phyloP scores from a whole-genome alignment of 169 alveolate species.

The Blepharisma undulans region DNA sequence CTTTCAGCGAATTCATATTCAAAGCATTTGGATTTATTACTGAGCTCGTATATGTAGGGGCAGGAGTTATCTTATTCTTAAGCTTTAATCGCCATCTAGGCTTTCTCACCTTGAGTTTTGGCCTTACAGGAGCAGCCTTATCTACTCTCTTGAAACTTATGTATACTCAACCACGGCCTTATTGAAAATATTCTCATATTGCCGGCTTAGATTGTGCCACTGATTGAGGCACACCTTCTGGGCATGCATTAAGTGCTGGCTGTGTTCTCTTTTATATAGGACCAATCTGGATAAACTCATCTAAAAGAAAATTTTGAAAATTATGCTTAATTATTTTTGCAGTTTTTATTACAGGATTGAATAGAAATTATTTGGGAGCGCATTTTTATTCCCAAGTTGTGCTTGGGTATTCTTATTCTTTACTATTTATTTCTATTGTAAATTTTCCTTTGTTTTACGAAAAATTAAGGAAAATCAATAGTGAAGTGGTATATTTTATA shows the following conservation, averaged over 20 bases:
- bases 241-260: slow-evolving; percentile 18
- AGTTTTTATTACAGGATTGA: background rate
- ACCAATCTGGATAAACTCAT: background rate
- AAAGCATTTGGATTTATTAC: background rate
- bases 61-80: background rate
- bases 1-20: background rate
- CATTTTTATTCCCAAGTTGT: slow-evolving; percentile 31
- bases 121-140: background rate
- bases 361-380: slow-evolving; percentile 30
- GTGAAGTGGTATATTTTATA: background rate
- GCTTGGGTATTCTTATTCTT: slow-evolving; percentile 9
- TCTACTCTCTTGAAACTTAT: background rate
- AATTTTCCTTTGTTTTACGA: background rate
- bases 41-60: background rate
- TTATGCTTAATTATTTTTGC: background rate
- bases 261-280: background rate
- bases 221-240: slow-evolving; percentile 29
- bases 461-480: background rate
- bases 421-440: background rate
- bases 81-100: background rate
- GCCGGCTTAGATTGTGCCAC: slow-evolving; percentile 1
- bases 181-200: slow-evolving; percentile 9
- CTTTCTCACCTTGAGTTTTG: background rate
- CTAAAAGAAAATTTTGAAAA: background rate
- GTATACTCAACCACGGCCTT: slow-evolving; percentile 36